Percentiles rank a stretch among this genome's conserved stretches.
These are phyloP conservation scores for Sugiyamaella japonica DNA, from an alignment of 1,139 yeast species.

Conservation along the genomic window DNA sequence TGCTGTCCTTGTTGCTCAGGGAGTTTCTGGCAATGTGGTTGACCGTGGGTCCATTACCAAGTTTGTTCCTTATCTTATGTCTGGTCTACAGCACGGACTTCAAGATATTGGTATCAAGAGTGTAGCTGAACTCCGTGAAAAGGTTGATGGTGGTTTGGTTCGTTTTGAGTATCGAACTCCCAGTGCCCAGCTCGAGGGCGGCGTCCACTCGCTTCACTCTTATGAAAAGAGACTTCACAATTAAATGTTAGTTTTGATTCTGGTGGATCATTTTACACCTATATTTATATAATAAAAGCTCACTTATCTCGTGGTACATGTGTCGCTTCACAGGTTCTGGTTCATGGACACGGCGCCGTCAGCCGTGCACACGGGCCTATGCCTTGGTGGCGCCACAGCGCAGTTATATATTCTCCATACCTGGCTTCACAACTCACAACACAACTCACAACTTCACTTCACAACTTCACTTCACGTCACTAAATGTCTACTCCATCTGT, in stretches of 20 bases:
- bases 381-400: no score
- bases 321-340: no score
- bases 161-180: slow-evolving; percentile 98
- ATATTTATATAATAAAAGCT: slow-evolving; percentile 5
- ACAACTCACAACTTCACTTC: no score
- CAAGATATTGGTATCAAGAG: slow-evolving; percentile 94
- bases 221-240: slow-evolving; percentile 97
- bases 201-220: slow-evolving; percentile 94
- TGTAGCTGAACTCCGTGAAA: slow-evolving; percentile 59
- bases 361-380: no score
- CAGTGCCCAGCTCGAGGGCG: slow-evolving; percentile 98
- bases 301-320: no score
- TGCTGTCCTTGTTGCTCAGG: slow-evolving; percentile 96
- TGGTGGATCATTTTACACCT: slow-evolving; percentile 3
- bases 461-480: no score
- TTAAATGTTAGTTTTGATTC: slow-evolving; percentile 38
- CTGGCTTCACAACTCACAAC: no score
- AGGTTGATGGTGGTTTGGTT: slow-evolving; percentile 66
- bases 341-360: no score
- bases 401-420: no score
- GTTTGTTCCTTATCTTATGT: slow-evolving; percentile 89
- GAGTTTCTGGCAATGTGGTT: slow-evolving; percentile 95
- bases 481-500: slow-evolving; percentile 15
- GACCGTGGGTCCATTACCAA: slow-evolving; percentile 95
- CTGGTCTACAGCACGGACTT: slow-evolving; percentile 97